A percentile compares a stretch with the other conserved stretches of the same genome.
Evolutionary conservation across 768 basidiomycete genomes (phyloP).

Genomic region (Lentinula edodes): DNA sequence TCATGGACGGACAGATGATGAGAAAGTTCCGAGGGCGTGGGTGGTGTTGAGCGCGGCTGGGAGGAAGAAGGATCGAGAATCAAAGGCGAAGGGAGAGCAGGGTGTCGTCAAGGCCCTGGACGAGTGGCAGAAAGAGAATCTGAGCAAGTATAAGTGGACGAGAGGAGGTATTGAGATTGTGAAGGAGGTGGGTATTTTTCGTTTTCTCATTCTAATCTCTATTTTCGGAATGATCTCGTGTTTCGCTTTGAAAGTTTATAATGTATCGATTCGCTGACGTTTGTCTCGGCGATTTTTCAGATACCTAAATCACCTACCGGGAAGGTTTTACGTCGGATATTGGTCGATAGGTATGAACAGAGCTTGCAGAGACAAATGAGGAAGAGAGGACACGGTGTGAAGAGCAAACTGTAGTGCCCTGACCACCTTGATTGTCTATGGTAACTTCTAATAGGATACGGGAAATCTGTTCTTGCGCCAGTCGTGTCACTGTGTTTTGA

Average conservation of each 20-base stretch:
- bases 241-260: background rate
- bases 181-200: conserved; percentile 40
- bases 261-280: background rate
- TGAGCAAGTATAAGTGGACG: conserved; percentile 76
- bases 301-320: conserved; percentile 75
- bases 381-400: background rate
- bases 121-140: conserved; percentile 52
- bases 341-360: conserved; percentile 55
- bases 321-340: conserved; percentile 56
- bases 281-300: conserved; percentile 23
- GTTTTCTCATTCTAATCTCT: background rate
- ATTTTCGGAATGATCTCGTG: background rate
- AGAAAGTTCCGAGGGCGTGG: conserved; percentile 77
- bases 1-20: conserved; percentile 57
- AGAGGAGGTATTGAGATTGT: conserved; percentile 68
- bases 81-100: conserved; percentile 24
- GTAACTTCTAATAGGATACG: too few species aligned
- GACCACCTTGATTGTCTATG: too few species aligned
- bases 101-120: conserved; percentile 44
- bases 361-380: background rate
- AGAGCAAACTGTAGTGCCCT: background rate
- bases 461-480: too few species aligned
- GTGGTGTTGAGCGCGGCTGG: conserved; percentile 59
- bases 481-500: too few species aligned
- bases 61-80: conserved; percentile 22